A percentile compares a stretch with the other conserved stretches of the same genome.
Conservation (phyloP, 2,329 filamentous ascomycete genomes). For the Leptoxyphium fumago region DNA sequence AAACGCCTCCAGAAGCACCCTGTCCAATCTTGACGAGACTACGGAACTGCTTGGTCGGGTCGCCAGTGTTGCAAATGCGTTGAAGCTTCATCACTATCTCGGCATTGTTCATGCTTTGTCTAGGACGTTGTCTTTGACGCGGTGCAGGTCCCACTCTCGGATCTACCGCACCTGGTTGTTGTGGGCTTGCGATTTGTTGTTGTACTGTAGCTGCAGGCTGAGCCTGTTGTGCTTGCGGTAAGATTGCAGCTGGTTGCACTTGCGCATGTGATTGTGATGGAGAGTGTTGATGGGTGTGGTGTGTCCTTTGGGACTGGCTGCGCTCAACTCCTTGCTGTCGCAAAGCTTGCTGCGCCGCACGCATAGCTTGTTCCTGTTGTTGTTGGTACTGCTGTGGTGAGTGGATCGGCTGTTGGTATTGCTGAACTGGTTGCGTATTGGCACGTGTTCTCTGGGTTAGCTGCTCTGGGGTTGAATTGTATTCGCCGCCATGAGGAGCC, state of each 20-base stretch:
- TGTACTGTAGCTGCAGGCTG: conserved; percentile 21
- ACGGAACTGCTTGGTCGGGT: conserved; percentile 77
- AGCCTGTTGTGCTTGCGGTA: conserved; percentile 2
- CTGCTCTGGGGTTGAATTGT: conserved; percentile 10
- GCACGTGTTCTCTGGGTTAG: conserved; percentile 26
- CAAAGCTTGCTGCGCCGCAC: conserved; percentile 65
- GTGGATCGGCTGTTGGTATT: conserved; percentile 31
- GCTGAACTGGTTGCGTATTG: conserved; percentile 29
- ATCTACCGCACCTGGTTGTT: conserved; percentile 29
- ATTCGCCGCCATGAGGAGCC: conserved; percentile 26
- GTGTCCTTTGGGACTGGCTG: conserved; percentile 52
- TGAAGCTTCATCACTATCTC: conserved; percentile 75
- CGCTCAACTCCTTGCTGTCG: conserved; percentile 47
- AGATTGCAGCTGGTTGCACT: conserved; percentile 16
- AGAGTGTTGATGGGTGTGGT: conserved; percentile 31
- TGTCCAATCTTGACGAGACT: conserved; percentile 91
- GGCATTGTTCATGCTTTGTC: conserved; percentile 53
- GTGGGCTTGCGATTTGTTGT: conserved; percentile 28
- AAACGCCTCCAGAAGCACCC: conserved; percentile 91
- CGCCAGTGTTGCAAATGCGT: conserved; percentile 77
- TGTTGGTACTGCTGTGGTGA: conserved; percentile 40
- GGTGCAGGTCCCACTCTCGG: conserved; percentile 40
- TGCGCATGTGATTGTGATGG: conserved; percentile 27
- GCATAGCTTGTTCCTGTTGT: conserved; percentile 75
- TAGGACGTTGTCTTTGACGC: conserved; percentile 60